Conservation (phyloP, 2,329 filamentous ascomycete species). For the Neofusicoccum parvum region DNA sequence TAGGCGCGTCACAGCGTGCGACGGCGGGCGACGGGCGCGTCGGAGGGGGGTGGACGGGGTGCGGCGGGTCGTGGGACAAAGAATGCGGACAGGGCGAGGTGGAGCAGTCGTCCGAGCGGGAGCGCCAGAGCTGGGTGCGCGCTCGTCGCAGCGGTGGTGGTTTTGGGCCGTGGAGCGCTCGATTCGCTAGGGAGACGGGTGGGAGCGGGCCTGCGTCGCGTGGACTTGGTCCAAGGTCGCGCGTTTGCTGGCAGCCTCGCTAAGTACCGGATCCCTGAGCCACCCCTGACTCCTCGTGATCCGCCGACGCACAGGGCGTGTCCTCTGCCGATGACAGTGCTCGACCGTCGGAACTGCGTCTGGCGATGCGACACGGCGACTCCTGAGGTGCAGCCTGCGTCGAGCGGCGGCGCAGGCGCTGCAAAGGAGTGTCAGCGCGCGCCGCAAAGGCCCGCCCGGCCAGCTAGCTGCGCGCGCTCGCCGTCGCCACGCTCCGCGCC, state of each 20-base stretch:
- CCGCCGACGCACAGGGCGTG: not conserved
- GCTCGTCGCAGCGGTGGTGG: conserved; percentile 8
- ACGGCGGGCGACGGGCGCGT: conserved; percentile 13
- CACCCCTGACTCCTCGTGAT: conserved; percentile 11
- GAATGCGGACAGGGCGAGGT: conserved; percentile 15
- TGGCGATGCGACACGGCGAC: conserved; percentile 18
- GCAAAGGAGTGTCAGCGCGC: not conserved
- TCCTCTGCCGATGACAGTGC: conserved; percentile 2
- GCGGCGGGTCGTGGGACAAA: conserved; percentile 11
- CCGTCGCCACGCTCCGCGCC: not conserved
- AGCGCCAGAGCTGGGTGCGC: conserved; percentile 4
- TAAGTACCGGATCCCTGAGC: conserved; percentile 13
- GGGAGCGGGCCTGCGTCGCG: conserved; percentile 11
- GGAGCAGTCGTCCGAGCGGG: not conserved
- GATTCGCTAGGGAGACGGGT: conserved; percentile 12
- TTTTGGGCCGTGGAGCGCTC: conserved; percentile 5
- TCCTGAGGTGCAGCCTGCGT: conserved; percentile 21
- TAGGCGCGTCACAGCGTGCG: conserved; percentile 20
- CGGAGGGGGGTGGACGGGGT: not conserved
- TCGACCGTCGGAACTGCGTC: conserved; percentile 1
- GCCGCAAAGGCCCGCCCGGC: not conserved
- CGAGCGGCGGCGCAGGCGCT: not conserved
- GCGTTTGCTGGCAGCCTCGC: conserved; percentile 17
- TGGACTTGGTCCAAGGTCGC: conserved; percentile 4
- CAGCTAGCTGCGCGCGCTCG: not conserved